These are phyloP conservation scores for Botrytis paeoniae DNA, from an alignment of 2,329 filamentous ascomycete genomes.

Conservation along the genomic window DNA sequence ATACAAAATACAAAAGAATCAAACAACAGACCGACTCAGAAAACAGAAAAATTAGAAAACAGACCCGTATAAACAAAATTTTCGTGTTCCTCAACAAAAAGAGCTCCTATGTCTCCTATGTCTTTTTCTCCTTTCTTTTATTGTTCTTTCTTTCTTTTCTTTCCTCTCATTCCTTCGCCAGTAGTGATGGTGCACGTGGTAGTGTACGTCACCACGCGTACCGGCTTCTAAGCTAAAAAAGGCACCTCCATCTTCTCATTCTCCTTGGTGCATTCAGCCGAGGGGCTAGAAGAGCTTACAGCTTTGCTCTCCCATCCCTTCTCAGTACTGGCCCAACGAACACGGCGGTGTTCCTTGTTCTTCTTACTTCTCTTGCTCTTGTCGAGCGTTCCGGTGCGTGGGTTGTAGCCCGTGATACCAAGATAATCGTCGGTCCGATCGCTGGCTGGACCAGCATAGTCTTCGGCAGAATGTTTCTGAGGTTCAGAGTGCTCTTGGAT, in stretches of 20 bases:
- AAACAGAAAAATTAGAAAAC: neutral
- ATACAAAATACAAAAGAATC: neutral
- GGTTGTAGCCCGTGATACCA: constrained; percentile 20
- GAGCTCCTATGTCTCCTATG: neutral
- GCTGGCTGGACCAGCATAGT: neutral
- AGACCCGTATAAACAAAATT: neutral
- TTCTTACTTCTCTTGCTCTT: neutral
- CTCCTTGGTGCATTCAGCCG: neutral
- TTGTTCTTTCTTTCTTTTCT: neutral
- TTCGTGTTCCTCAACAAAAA: neutral
- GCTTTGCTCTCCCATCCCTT: constrained; percentile 1
- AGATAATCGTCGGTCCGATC: constrained; percentile 8
- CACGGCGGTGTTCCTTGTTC: neutral
- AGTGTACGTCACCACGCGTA: neutral
- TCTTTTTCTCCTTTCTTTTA: neutral
- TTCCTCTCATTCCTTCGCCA: neutral
- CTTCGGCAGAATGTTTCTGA: neutral
- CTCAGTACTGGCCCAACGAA: neutral
- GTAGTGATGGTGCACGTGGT: neutral
- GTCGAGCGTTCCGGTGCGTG: constrained; percentile 17
- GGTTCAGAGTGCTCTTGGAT: neutral
- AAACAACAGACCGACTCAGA: neutral
- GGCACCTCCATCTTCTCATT: neutral
- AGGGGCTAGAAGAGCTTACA: neutral
- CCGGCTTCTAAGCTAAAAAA: neutral